Evolutionary conservation across 164 flowering plant species (phyloP).

Genomic region (Houttuynia cordata): DNA sequence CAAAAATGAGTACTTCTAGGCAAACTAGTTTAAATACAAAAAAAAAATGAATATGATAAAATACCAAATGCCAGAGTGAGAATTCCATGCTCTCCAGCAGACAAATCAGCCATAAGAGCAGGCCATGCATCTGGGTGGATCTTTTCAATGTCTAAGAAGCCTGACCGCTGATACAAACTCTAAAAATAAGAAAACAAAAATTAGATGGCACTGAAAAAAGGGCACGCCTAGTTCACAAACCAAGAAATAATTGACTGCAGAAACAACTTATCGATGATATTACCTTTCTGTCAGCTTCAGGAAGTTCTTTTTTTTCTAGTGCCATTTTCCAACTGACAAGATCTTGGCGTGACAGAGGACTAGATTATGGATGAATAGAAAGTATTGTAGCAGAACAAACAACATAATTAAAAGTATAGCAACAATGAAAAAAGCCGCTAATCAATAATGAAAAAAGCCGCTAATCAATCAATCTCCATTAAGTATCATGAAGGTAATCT

Average conservation of each 20-base stretch:
- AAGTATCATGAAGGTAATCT: no score
- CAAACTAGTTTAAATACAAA: not conserved
- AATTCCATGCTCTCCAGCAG: constrained; percentile 80
- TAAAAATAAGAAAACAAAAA: constrained; percentile 14
- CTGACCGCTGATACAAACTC: constrained; percentile 57
- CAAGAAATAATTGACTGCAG: not conserved
- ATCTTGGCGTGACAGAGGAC: constrained; percentile 93
- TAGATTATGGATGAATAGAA: constrained; percentile 24
- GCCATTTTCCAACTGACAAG: constrained; percentile 99
- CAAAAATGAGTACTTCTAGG: not conserved
- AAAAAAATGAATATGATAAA: not conserved
- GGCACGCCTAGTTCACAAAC: not conserved
- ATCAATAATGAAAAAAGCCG: not conserved
- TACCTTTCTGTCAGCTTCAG: constrained; percentile 81
- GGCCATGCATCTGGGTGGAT: constrained; percentile 94
- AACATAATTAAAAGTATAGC: not conserved
- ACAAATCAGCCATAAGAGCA: constrained; percentile 79
- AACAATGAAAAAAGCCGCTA: not conserved
- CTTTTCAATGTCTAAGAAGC: constrained; percentile 79
- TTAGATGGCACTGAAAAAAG: not conserved
- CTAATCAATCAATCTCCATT: no score
- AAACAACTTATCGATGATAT: not conserved
- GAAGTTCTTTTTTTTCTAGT: constrained; percentile 67
- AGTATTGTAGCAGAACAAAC: not conserved
- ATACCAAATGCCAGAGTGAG: constrained; percentile 84